A percentile compares a stretch with the other conserved stretches of the same genome.
Evolutionary conservation across 2,329 filamentous ascomycete species (phyloP).

Genomic region (Chalaropsis thielavioides): DNA sequence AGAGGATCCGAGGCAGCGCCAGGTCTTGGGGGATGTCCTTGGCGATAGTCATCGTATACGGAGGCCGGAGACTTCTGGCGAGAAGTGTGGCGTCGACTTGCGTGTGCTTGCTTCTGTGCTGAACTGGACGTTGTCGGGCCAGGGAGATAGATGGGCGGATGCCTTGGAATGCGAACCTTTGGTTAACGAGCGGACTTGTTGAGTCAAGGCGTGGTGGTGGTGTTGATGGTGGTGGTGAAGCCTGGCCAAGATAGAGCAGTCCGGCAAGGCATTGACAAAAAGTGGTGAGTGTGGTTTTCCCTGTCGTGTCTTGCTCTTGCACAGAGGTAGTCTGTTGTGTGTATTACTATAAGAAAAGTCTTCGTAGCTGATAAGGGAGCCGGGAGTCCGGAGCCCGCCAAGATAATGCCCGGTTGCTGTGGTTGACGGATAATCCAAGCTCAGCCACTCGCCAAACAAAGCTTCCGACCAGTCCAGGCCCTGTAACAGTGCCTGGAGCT

Average conservation of each 20-base stretch:
- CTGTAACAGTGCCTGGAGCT: too few relatives aligned
- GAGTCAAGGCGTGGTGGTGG: background rate
- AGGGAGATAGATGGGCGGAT: background rate
- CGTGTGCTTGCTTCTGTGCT: background rate
- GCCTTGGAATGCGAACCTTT: background rate
- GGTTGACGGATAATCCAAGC: background rate
- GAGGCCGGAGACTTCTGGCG: background rate
- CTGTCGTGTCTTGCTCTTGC: background rate
- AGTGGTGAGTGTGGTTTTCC: background rate
- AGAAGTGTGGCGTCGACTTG: background rate
- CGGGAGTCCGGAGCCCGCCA: constrained; percentile 5
- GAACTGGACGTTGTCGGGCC: background rate
- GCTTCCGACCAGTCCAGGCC: too few relatives aligned
- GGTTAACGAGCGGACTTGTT: background rate
- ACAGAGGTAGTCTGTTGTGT: background rate
- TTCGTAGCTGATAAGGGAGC: background rate
- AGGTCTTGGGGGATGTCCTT: constrained; percentile 11
- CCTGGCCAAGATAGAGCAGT: background rate
- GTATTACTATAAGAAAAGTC: background rate
- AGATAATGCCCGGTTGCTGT: constrained; percentile 3
- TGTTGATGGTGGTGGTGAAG: background rate
- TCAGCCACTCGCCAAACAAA: background rate
- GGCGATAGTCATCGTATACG: constrained; percentile 4
- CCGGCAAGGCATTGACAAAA: background rate
- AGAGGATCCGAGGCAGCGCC: constrained; percentile 52